A percentile compares a stretch with the other conserved stretches of the same genome.
Evolutionary conservation across 2,329 filamentous ascomycete species (phyloP).

Genomic region (Fusarium longipes): DNA sequence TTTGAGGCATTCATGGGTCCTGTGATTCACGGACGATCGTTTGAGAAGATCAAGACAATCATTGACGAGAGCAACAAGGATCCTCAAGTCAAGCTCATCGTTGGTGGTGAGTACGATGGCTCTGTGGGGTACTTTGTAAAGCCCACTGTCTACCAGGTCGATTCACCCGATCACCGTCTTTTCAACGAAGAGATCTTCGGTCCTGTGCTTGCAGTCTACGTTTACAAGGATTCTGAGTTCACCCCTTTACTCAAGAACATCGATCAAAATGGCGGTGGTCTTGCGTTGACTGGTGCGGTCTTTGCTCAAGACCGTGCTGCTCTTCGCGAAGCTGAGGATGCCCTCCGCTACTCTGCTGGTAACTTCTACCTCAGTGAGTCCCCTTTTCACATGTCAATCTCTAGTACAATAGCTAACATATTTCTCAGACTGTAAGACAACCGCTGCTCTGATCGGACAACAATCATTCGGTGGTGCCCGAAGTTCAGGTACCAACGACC

Average conservation of each 20-base stretch:
- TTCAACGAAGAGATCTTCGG: slow-evolving; percentile 85
- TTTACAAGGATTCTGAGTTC: slow-evolving; percentile 76
- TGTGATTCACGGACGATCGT: slow-evolving; percentile 83
- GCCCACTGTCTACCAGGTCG: slow-evolving; percentile 83
- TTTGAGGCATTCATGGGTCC: slow-evolving; percentile 82
- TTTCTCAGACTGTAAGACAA: slow-evolving; percentile 62
- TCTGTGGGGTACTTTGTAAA: slow-evolving; percentile 84
- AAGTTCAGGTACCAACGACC: slow-evolving; percentile 66
- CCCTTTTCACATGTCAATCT: fast-evolving
- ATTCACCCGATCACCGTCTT: slow-evolving; percentile 77
- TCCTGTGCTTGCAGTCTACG: slow-evolving; percentile 77
- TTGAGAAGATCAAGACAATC: slow-evolving; percentile 80
- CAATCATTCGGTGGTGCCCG: slow-evolving; percentile 66
- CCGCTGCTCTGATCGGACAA: slow-evolving; percentile 66
- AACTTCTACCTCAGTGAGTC: slow-evolving; percentile 65
- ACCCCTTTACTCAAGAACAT: slow-evolving; percentile 51
- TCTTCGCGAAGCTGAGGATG: slow-evolving; percentile 61
- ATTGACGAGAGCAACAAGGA: slow-evolving; percentile 86
- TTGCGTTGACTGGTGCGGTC: slow-evolving; percentile 61
- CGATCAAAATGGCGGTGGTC: slow-evolving; percentile 56
- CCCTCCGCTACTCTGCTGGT: slow-evolving; percentile 64
- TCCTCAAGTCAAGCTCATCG: slow-evolving; percentile 74
- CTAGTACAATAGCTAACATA: background rate
- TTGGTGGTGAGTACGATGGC: slow-evolving; percentile 80
- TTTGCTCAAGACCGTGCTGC: slow-evolving; percentile 62